A percentile compares a stretch with the other conserved stretches of the same genome.
Evolutionary conservation across 2,329 filamentous ascomycete species (phyloP).

Genomic region (Sporothrix euskadiensis): DNA sequence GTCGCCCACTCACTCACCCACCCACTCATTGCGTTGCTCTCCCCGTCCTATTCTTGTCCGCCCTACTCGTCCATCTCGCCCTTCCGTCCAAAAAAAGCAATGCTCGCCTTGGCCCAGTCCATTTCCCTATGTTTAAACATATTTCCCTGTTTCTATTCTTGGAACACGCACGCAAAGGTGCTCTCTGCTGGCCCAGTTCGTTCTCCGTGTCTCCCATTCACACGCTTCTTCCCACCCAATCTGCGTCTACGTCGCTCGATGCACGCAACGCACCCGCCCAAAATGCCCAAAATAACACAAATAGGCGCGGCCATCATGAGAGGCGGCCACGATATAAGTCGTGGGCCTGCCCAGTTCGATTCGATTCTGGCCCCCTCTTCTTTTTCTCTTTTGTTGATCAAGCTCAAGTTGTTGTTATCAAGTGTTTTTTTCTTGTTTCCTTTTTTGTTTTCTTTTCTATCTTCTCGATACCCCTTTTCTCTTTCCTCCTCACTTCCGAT

Average conservation of each 20-base stretch:
- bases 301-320: slow-evolving; percentile 42
- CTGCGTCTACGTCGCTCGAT: slow-evolving; percentile 22
- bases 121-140: slow-evolving; percentile 35
- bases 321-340: slow-evolving; percentile 60
- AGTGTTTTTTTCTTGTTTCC: slow-evolving; percentile 23
- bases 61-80: background rate
- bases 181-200: background rate
- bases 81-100: slow-evolving; percentile 43
- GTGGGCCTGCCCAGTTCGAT: slow-evolving; percentile 42
- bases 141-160: slow-evolving; percentile 37
- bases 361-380: slow-evolving; percentile 13
- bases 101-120: slow-evolving; percentile 36
- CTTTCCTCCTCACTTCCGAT: slow-evolving; percentile 7
- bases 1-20: background rate
- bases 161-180: slow-evolving; percentile 8
- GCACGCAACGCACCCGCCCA: slow-evolving; percentile 20
- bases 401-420: slow-evolving; percentile 37
- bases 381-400: slow-evolving; percentile 44
- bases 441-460: slow-evolving; percentile 15
- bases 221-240: slow-evolving; percentile 20
- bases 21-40: no score
- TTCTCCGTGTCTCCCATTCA: slow-evolving; percentile 35
- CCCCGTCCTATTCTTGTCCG: slow-evolving; percentile 9
- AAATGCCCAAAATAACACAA: background rate
- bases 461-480: background rate